A percentile compares a stretch with the other conserved stretches of the same genome.
Evolutionary conservation across 371 early-diverging fungal species (phyloP).

Genomic region (Fennellomyces sp.): DNA sequence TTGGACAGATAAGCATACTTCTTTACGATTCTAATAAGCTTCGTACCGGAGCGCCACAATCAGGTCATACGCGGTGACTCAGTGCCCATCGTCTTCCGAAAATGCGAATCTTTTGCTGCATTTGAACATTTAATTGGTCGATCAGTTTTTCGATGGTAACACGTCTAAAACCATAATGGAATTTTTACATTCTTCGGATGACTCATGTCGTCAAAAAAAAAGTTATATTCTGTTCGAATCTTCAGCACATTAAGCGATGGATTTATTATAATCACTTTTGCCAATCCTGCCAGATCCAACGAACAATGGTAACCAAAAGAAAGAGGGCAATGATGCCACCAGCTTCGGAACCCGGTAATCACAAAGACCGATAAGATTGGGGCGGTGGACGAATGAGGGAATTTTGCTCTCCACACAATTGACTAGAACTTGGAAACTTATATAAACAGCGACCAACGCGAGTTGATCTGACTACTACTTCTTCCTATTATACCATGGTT

Average conservation of each 20-base stretch:
- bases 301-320: neutral
- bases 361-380: neutral
- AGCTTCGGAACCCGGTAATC: neutral
- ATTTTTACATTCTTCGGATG: neutral
- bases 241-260: neutral
- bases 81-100: neutral
- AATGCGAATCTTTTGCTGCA: neutral
- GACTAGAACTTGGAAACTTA: neutral
- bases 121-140: neutral
- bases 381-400: constrained; percentile 6
- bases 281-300: neutral
- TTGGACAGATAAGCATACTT: too few relatives aligned
- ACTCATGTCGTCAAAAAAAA: neutral
- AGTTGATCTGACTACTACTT: neutral
- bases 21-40: too few relatives aligned
- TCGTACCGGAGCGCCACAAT: too few relatives aligned
- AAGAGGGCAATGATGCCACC: neutral
- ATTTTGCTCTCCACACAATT: constrained; percentile 19
- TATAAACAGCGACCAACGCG: neutral
- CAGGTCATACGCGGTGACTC: neutral
- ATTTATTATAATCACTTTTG: neutral
- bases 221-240: neutral
- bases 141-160: neutral
- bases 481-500: constrained; percentile 8
- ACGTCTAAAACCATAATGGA: neutral